phyloP scores from a whole-genome alignment of 2,329 filamentous ascomycete species.

The Pleurostoma richardsiae region DNA sequence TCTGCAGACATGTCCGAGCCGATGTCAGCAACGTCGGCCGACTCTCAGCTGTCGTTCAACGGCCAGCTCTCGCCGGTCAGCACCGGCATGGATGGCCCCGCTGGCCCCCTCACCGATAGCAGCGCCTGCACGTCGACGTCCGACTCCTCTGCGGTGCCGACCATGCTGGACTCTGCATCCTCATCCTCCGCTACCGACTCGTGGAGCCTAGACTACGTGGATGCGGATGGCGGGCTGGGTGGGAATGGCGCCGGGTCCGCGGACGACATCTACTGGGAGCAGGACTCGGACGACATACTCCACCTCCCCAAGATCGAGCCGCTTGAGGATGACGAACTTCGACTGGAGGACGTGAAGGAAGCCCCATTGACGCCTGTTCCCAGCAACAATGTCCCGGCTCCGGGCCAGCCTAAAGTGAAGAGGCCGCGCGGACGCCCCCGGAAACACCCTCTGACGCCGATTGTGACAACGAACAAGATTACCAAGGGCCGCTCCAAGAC shows the following conservation, averaged over 20 bases:
- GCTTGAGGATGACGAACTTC: slow-evolving; percentile 45
- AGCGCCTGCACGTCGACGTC: slow-evolving; percentile 20
- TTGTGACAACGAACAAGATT: slow-evolving; percentile 57
- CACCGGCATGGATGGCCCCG: slow-evolving; percentile 37
- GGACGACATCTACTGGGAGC: slow-evolving; percentile 41
- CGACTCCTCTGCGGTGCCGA: slow-evolving; percentile 32
- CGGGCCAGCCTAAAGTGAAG: slow-evolving; percentile 41
- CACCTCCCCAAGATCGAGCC: slow-evolving; percentile 53
- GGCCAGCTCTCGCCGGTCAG: slow-evolving; percentile 51
- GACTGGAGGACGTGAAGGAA: slow-evolving; percentile 46
- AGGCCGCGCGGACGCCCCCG: slow-evolving; percentile 74
- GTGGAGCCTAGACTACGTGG: slow-evolving; percentile 36
- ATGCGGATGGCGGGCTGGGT: slow-evolving; percentile 11
- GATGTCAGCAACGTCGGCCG: slow-evolving; percentile 19
- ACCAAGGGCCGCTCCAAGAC: slow-evolving; percentile 73
- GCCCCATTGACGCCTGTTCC: slow-evolving; percentile 26
- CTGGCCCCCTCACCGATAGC: slow-evolving; percentile 10
- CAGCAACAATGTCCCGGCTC: slow-evolving; percentile 12
- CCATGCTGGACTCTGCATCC: slow-evolving; percentile 38
- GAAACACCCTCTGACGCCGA: slow-evolving; percentile 67
- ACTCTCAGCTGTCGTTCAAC: slow-evolving; percentile 24
- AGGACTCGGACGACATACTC: slow-evolving; percentile 36
- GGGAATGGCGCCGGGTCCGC: slow-evolving; percentile 28
- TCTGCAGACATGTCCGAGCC: slow-evolving; percentile 7
- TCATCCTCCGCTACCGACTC: slow-evolving; percentile 42